phyloP scores from a whole-genome alignment of 2,329 filamentous ascomycete genomes.

The Colletotrichum karsti region DNA sequence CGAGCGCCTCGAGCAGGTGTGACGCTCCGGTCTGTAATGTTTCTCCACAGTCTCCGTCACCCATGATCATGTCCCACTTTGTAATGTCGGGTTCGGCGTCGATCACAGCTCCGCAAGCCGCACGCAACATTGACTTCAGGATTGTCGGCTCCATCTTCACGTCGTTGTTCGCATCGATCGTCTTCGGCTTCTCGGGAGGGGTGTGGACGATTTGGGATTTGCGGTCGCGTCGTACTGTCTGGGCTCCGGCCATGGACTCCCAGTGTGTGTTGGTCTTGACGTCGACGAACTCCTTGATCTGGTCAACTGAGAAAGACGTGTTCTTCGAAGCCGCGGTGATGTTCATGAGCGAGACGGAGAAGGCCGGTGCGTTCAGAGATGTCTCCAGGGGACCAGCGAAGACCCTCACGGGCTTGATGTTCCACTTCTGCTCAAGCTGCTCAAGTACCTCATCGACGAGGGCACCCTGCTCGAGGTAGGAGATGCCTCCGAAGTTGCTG shows the following conservation, averaged over 20 bases:
- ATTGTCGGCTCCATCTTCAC: conserved; percentile 58
- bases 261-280: conserved; percentile 65
- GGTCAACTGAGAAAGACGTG: conserved; percentile 54
- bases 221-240: conserved; percentile 45
- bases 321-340: conserved; percentile 55
- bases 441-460: conserved; percentile 61
- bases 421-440: conserved; percentile 57
- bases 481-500: conserved; percentile 69
- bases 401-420: conserved; percentile 61
- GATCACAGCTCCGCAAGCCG: conserved; percentile 60
- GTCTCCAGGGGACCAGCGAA: conserved; percentile 74
- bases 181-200: conserved; percentile 42
- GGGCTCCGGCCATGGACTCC: conserved; percentile 60
- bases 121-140: conserved; percentile 64
- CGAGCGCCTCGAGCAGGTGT: conserved; percentile 56
- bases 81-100: conserved; percentile 70
- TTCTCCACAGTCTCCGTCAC: conserved; percentile 74
- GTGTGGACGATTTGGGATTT: conserved; percentile 52
- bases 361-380: conserved; percentile 76
- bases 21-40: conserved; percentile 63
- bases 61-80: conserved; percentile 69
- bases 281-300: conserved; percentile 73
- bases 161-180: conserved; percentile 48
- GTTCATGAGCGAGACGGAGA: conserved; percentile 74
- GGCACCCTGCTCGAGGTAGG: conserved; percentile 64